Percentiles rank a stretch among this genome's conserved stretches.
These are phyloP conservation scores for Blastocystis sp. DNA, from an alignment of 352 stramenopile species.

Conservation along the genomic window DNA sequence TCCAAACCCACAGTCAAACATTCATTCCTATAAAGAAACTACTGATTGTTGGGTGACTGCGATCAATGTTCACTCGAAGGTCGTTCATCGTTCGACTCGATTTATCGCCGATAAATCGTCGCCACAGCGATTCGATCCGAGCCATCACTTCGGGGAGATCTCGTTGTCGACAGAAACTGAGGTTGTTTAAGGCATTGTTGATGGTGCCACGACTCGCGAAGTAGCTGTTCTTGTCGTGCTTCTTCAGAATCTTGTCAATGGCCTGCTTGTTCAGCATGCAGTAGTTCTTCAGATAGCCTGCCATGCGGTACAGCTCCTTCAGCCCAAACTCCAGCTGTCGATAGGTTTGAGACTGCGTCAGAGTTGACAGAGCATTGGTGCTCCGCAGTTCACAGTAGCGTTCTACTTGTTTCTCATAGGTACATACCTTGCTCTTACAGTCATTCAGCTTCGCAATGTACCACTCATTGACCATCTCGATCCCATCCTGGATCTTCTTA, in stretches of 20 bases:
- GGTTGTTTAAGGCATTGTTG: conserved; percentile 33
- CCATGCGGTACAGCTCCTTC: conserved; percentile 54
- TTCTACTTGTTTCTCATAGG: conserved; percentile 50
- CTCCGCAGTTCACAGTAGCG: conserved; percentile 22
- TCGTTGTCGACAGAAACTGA: conserved; percentile 37
- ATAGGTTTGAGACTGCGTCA: conserved; percentile 24
- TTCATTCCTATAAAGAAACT: conserved; percentile 17
- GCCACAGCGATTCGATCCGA: conserved; percentile 7
- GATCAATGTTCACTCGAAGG: background rate
- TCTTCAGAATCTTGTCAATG: conserved; percentile 59
- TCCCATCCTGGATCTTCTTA: background rate
- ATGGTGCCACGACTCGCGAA: conserved; percentile 38
- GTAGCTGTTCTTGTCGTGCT: conserved; percentile 58
- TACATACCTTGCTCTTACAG: background rate
- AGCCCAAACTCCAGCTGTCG: conserved; percentile 43
- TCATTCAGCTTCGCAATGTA: conserved; percentile 23
- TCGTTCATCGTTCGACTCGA: conserved; percentile 2
- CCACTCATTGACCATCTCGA: conserved; percentile 55
- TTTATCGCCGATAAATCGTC: background rate
- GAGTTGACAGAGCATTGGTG: background rate
- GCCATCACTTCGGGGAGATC: background rate
- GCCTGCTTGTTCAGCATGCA: conserved; percentile 59
- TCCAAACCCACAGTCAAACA: background rate
- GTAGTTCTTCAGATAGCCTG: conserved; percentile 56
- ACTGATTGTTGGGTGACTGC: background rate